Conservation (phyloP, 225 moss, liverwort and hornwort species). For the Rhytidiadelphus loreus region DNA sequence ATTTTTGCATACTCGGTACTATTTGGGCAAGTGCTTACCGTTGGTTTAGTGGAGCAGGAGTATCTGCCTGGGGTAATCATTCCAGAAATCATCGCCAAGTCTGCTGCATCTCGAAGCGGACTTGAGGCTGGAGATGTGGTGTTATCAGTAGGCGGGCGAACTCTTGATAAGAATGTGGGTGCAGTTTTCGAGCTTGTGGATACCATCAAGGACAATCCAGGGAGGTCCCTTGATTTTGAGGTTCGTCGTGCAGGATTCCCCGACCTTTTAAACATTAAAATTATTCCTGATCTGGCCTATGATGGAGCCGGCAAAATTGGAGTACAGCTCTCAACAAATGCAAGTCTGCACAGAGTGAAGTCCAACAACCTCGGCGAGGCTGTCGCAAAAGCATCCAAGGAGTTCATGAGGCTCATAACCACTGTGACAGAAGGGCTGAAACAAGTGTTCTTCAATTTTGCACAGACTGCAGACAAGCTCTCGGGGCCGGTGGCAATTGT, state of each 20-base stretch:
- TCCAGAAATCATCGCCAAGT: conserved; percentile 67
- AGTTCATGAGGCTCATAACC: conserved; percentile 44
- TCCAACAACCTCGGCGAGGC: conserved; percentile 51
- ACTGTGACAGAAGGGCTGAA: conserved; percentile 64
- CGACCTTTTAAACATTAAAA: conserved; percentile 32
- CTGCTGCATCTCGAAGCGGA: conserved; percentile 69
- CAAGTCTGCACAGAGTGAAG: conserved; percentile 63
- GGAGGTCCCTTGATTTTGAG: conserved; percentile 32
- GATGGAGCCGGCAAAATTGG: conserved; percentile 91
- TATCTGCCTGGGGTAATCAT: conserved; percentile 69
- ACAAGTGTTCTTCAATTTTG: conserved; percentile 82
- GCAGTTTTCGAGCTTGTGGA: conserved; percentile 82
- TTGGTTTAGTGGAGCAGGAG: conserved; percentile 84
- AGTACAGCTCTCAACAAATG: conserved; percentile 83
- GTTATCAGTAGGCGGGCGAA: conserved; percentile 50
- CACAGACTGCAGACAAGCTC: conserved; percentile 78
- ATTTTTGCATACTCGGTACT: conserved; percentile 77
- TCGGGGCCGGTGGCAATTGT: conserved; percentile 94
- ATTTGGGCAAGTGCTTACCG: conserved; percentile 64
- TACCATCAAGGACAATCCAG: conserved; percentile 66
- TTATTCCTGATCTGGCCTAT: conserved; percentile 55
- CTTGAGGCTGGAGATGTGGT: conserved; percentile 68
- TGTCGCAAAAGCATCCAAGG: conserved; percentile 26
- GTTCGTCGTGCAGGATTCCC: conserved; percentile 37
- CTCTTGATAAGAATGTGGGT: conserved; percentile 40